Evolutionary conservation across 2,329 filamentous ascomycete species (phyloP), one percentile per base, ranked within the genome.

Genomic region (Immersiporthe knoxdaviesiana): DNA sequence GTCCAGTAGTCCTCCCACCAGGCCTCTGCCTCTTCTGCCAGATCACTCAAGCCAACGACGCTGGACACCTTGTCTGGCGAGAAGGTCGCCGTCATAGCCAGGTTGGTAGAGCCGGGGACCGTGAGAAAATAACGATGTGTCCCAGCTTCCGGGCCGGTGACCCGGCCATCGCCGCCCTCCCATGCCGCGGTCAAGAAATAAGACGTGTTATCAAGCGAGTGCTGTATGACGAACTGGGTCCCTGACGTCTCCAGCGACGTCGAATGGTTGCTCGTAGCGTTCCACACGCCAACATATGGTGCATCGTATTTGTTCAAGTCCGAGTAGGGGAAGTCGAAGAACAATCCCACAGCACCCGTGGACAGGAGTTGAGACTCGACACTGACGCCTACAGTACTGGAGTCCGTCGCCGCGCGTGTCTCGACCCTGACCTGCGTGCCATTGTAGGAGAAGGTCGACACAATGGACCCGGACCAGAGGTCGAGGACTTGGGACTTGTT

Each of bases 1-100:
- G 76, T 76, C 84, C 84, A 87, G 74, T 84, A 87, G 8, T 80
- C 72, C 1, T 76, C 66, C 85, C 85, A 87, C 82, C 81, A 86
- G 14, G 73, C 67, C 44, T 68, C 72, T 3, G 83, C 82, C 11
- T 77, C 73, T 3, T 73, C 61, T 59, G 70, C 69, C 24, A 83
- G 70, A 12, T 73, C 68, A 0, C 74, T 69, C 11, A 81, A 73
- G 16, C 71, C 69, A 18, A 74, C 69, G 21, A 75, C 73, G 18
- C 68, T 67, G 30, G 73, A 68, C 3, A 70, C 73, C 12, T 72
- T 72, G 14, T 67, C 30, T 18, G 76, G 74, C 3, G 79, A 78
- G 68, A 80, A 82, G 24, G 76, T 73, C 21, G 77, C 73, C 1
- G 77, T 77, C 27, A 79, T 72, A 32, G 76, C 75, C 66, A 78